Evolutionary conservation across 768 basidiomycete genomes (phyloP), one percentile per base, ranked within the genome.

Genomic region (Tylopilus vinaceipallidus): DNA sequence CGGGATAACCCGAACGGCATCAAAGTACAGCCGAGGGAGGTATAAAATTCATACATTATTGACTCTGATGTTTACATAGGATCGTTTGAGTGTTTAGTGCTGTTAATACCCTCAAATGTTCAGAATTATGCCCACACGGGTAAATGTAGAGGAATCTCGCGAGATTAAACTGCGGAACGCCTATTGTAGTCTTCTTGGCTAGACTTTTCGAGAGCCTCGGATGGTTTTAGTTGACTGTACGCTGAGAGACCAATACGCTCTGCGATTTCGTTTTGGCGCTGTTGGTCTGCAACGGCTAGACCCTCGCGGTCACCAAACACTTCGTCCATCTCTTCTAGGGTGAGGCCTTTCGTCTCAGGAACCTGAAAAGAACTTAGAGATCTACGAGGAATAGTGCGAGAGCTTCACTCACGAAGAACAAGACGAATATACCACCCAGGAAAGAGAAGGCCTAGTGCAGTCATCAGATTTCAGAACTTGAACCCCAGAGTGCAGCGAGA

Each of bases 271-370:
- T 62, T 65, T 47, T 75, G 71, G 45, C 77, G 72, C 42, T 68
- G 66, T 54, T 75, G 71, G 63, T 91, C 88, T 16, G 79, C 78
- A 11, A 71, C 71, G 2, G 77, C 82, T 38, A 84, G 67, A 30
- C 79, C 79, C 40, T 63, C 65, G 9, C 69, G 71, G 45, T 79
- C 79, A 27, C 84, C 83, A 64, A 91, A 91, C 17, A 86, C 79
- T 24, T 79, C 79, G 65, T 91, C 88, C 80, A 90, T 86, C 65
- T 91, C 86, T 61, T 91, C 88, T 39, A 90, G 73, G 3, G 81
- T 78, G 4, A 86, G 73, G 27, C 81, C 83, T 69, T 87, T 87
- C 14, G 84, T 86, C 69, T 86, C 83, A n/a, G 84, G 84, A 2
- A 83, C 79, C 80, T 82, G 16, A 4, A 6, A 38, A 36, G 24